These are phyloP conservation scores for Amanita brunnescens DNA, from an alignment of 768 basidiomycete genomes.

Conservation along the genomic window DNA sequence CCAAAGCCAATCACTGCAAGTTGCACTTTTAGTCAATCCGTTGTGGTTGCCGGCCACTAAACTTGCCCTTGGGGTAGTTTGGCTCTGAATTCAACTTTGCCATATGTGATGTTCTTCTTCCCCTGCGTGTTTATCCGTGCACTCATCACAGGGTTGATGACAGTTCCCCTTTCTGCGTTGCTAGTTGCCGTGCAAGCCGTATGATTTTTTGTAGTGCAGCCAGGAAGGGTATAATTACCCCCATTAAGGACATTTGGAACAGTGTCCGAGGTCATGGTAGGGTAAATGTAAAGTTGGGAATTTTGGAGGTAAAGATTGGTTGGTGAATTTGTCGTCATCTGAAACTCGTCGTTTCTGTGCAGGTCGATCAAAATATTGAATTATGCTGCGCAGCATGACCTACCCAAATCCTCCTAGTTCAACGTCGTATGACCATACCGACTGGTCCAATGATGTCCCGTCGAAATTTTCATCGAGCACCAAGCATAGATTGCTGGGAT, in stretches of 20 bases:
- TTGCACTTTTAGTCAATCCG: neutral
- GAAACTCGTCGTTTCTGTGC: slow-evolving; percentile 60
- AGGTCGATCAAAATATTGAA: neutral
- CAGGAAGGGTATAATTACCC: slow-evolving; percentile 55
- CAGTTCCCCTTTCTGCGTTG: slow-evolving; percentile 27
- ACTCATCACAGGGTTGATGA: slow-evolving; percentile 71
- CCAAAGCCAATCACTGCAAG: slow-evolving; percentile 56
- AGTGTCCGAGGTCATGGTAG: slow-evolving; percentile 65
- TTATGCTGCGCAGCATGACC: slow-evolving; percentile 7
- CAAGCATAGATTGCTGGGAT: slow-evolving; percentile 40
- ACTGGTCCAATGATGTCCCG: slow-evolving; percentile 31
- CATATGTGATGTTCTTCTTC: slow-evolving; percentile 47
- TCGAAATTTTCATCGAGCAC: slow-evolving; percentile 68
- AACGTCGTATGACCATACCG: slow-evolving; percentile 60
- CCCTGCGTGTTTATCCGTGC: slow-evolving; percentile 67
- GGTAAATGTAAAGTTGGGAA: slow-evolving; percentile 68
- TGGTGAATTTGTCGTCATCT: slow-evolving; percentile 58
- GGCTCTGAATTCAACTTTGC: slow-evolving; percentile 54
- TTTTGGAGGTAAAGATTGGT: slow-evolving; percentile 63
- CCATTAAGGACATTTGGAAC: slow-evolving; percentile 47
- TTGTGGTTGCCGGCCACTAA: slow-evolving; percentile 24
- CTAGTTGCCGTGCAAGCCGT: slow-evolving; percentile 33
- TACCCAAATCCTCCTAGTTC: slow-evolving; percentile 71
- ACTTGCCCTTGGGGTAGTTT: slow-evolving; percentile 47
- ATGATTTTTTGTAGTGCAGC: slow-evolving; percentile 39